A percentile compares a stretch with the other conserved stretches of the same genome.
Evolutionary conservation across 1,284 basidiomycete species (phyloP).

Genomic region (Termitomyces sp.): DNA sequence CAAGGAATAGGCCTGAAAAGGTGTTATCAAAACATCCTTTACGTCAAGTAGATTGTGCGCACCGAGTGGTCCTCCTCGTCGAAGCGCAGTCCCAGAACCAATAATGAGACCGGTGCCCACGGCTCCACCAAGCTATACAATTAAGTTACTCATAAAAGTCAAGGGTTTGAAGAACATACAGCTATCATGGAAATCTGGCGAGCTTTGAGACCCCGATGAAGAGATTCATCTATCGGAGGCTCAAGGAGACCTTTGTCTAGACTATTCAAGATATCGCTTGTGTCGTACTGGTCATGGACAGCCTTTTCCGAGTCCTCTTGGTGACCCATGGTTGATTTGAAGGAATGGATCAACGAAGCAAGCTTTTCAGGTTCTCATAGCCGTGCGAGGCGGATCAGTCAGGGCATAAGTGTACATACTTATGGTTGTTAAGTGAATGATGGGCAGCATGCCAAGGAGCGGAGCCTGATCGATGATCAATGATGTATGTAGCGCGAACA

Average conservation of each 20-base stretch:
- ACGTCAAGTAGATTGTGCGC: not conserved
- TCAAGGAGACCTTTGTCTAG: conserved; percentile 37
- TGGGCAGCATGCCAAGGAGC: not conserved
- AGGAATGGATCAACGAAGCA: not conserved
- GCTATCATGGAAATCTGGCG: conserved; percentile 72
- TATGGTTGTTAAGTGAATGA: no score
- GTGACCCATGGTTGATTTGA: conserved; percentile 21
- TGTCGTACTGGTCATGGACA: conserved; percentile 15
- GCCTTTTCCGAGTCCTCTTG: conserved; percentile 30
- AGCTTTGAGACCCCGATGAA: conserved; percentile 61
- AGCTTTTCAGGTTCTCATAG: not conserved
- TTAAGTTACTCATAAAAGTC: not conserved
- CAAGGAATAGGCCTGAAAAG: conserved; percentile 37
- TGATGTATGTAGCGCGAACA: no score
- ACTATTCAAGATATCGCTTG: conserved; percentile 21
- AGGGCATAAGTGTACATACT: not conserved
- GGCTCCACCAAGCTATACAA: conserved; percentile 50
- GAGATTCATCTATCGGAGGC: conserved; percentile 38
- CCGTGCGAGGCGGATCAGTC: conserved; percentile 1
- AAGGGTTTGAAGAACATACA: conserved; percentile 27
- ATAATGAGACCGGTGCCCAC: conserved; percentile 76
- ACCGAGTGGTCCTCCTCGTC: conserved; percentile 51
- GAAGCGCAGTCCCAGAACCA: conserved; percentile 55
- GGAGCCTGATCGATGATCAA: no score
- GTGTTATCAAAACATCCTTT: conserved; percentile 1